A percentile compares a stretch with the other conserved stretches of the same genome.
Conservation (phyloP, 1,139 yeast genomes). For the Nematodospora anomalae region DNA sequence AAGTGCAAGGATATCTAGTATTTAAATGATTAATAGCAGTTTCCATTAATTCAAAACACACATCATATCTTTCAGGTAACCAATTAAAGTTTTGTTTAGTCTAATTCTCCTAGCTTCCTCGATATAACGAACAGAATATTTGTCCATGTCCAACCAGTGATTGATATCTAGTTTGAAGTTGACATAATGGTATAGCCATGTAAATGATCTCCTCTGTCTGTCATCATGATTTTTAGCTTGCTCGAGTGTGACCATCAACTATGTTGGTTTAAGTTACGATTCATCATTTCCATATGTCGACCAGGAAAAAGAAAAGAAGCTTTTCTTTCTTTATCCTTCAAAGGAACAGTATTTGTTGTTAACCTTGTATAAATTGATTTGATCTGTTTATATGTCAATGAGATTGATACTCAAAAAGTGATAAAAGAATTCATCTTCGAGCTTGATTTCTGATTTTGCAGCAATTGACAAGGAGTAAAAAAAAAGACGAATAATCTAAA, state of each 20-base stretch:
- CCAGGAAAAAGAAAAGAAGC: too few relatives aligned
- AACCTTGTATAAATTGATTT: slow-evolving; percentile 1
- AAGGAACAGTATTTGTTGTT: background rate
- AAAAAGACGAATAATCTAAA: too few relatives aligned
- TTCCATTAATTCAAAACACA: slow-evolving; percentile 64
- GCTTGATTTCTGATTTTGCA: slow-evolving; percentile 1
- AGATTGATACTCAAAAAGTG: slow-evolving; percentile 8
- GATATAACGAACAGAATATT: slow-evolving; percentile 65
- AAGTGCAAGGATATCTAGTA: slow-evolving; percentile 60
- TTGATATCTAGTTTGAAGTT: slow-evolving; percentile 66
- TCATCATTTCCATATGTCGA: slow-evolving; percentile 16
- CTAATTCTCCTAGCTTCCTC: slow-evolving; percentile 61
- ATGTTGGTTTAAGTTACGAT: slow-evolving; percentile 51
- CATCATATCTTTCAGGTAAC: slow-evolving; percentile 67
- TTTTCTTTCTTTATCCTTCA: background rate
- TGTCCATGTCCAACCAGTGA: slow-evolving; percentile 82
- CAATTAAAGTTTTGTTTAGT: slow-evolving; percentile 61
- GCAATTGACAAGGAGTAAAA: background rate
- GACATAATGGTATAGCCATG: slow-evolving; percentile 82
- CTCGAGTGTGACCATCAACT: slow-evolving; percentile 65
- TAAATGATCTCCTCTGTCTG: slow-evolving; percentile 78
- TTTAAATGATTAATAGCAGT: slow-evolving; percentile 59
- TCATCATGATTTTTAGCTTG: slow-evolving; percentile 65
- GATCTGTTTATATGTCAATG: slow-evolving; percentile 10
- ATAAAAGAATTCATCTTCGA: slow-evolving; percentile 8